phyloP scores from a whole-genome alignment of 345 rosid species.

The Hibiscus tridactylites region DNA sequence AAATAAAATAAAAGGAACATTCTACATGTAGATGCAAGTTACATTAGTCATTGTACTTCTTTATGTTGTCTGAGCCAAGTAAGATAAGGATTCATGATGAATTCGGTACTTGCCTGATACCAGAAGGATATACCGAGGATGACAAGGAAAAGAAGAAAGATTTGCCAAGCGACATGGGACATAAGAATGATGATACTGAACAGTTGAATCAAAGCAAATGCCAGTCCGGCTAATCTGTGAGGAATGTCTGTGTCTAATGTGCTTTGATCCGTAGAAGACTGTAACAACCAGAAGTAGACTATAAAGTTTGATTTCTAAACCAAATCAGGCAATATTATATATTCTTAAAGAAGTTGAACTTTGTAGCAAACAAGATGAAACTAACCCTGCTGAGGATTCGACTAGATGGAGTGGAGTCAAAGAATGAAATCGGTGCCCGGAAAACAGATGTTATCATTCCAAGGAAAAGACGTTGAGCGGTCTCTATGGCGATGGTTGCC shows the following conservation, averaged over 20 bases:
- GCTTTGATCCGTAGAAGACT: constrained; percentile 74
- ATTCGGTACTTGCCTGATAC: constrained; percentile 48
- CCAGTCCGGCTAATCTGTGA: constrained; percentile 63
- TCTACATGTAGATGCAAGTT: background rate
- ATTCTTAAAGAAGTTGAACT: background rate
- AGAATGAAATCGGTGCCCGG: constrained; percentile 58
- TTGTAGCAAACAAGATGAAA: background rate
- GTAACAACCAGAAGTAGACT: constrained; percentile 7
- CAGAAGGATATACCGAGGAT: constrained; percentile 47
- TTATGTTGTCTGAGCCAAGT: background rate
- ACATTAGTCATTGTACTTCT: background rate
- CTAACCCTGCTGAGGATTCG: constrained; percentile 47
- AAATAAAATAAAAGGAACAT: background rate
- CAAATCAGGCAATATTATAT: background rate
- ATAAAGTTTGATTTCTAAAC: background rate
- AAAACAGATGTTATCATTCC: constrained; percentile 32
- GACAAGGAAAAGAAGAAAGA: constrained; percentile 47
- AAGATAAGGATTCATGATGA: background rate
- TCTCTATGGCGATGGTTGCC: constrained; percentile 39
- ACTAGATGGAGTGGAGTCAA: constrained; percentile 67
- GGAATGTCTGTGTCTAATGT: constrained; percentile 71
- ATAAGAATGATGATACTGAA: constrained; percentile 52
- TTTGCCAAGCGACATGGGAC: constrained; percentile 62
- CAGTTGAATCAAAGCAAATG: constrained; percentile 69
- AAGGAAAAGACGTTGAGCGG: constrained; percentile 13